phyloP scores from a whole-genome alignment of 257 asterid species.

The Eustoma russellianum region DNA sequence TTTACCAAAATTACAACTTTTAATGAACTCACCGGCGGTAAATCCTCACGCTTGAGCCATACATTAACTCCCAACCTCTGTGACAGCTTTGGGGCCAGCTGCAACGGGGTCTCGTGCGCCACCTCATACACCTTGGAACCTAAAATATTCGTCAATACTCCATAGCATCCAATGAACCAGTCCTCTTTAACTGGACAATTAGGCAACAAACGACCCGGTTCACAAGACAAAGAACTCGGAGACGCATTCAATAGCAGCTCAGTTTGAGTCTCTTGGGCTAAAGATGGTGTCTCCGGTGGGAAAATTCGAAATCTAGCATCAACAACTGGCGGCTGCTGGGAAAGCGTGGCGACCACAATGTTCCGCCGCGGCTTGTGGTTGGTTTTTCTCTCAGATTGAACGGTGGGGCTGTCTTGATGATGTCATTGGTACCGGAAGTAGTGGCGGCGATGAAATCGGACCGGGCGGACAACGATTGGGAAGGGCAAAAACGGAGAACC shows the following conservation, averaged over 20 bases:
- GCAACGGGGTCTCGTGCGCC: slow-evolving; percentile 78
- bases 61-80: slow-evolving; percentile 56
- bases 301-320: slow-evolving; percentile 15
- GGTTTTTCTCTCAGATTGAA: not conserved
- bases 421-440: slow-evolving; percentile 13
- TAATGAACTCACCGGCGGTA: slow-evolving; percentile 59
- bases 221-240: slow-evolving; percentile 53
- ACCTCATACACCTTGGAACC: slow-evolving; percentile 89
- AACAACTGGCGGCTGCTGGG: slow-evolving; percentile 23
- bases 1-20: not conserved
- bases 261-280: slow-evolving; percentile 9
- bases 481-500: slow-evolving; percentile 28
- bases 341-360: slow-evolving; percentile 21
- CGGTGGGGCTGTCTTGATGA: slow-evolving; percentile 15
- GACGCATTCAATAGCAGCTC: slow-evolving; percentile 33
- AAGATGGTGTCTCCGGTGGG: slow-evolving; percentile 1
- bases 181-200: slow-evolving; percentile 20
- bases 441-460: slow-evolving; percentile 19
- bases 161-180: slow-evolving; percentile 35
- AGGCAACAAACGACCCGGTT: slow-evolving; percentile 51
- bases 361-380: slow-evolving; percentile 3
- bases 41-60: slow-evolving; percentile 92
- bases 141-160: slow-evolving; percentile 76
- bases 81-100: slow-evolving; percentile 68
- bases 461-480: slow-evolving; percentile 22